These are phyloP conservation scores for Verticillium klebahnii DNA, from an alignment of 2,329 filamentous ascomycete genomes.

Conservation along the genomic window DNA sequence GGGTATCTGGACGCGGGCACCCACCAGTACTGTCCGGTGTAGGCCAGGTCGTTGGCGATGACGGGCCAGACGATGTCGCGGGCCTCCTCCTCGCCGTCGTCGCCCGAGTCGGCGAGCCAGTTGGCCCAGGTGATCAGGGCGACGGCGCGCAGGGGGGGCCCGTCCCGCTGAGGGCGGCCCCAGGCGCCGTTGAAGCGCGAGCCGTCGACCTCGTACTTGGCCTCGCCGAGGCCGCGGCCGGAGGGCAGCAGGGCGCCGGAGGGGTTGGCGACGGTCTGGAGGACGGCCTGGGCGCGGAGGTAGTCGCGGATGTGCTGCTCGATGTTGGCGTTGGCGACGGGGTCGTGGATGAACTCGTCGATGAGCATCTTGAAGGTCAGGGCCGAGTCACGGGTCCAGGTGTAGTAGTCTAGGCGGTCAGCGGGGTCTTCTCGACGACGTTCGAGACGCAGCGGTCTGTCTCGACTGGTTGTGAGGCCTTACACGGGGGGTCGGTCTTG, in stretches of 20 bases:
- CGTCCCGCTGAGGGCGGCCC: conserved; percentile 57
- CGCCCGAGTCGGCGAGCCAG: conserved; percentile 37
- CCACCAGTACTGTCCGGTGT: conserved; percentile 47
- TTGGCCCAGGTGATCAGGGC: conserved; percentile 47
- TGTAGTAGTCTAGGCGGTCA: conserved; percentile 43
- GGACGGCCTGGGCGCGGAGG: conserved; percentile 43
- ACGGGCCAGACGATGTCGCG: conserved; percentile 47
- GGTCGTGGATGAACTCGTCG: conserved; percentile 38
- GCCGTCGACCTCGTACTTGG: conserved; percentile 49
- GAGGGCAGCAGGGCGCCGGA: conserved; percentile 41
- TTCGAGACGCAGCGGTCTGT: too few relatives aligned
- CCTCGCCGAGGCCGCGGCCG: conserved; percentile 46
- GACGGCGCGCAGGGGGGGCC: conserved; percentile 54
- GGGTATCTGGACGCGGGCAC: not conserved
- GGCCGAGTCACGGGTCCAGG: conserved; percentile 53
- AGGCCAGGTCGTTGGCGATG: conserved; percentile 51
- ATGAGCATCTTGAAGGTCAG: conserved; percentile 47
- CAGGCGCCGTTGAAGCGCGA: conserved; percentile 46
- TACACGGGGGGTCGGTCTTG: conserved; percentile 48
- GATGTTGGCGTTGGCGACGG: conserved; percentile 36
- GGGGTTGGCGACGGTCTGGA: conserved; percentile 49
- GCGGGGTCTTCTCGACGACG: too few relatives aligned
- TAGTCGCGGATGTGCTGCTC: conserved; percentile 45
- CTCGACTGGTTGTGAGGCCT: conserved; percentile 13
- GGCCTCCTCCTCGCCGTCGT: conserved; percentile 34